A percentile compares a stretch with the other conserved stretches of the same genome.
Conservation (phyloP, 1,139 yeast genomes). For the Saccharomyces hybrid region DNA sequence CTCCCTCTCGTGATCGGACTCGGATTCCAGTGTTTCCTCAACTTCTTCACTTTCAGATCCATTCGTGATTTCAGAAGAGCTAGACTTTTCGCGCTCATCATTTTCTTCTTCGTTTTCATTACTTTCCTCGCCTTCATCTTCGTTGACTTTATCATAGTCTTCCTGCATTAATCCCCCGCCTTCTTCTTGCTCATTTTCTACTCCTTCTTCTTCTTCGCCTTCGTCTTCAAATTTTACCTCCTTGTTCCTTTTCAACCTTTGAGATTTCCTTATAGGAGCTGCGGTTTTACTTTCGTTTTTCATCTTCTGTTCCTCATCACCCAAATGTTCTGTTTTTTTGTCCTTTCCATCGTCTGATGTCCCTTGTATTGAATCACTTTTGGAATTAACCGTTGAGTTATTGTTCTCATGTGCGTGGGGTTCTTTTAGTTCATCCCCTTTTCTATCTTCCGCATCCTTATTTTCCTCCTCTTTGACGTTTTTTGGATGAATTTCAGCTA, state of each 20-base stretch:
- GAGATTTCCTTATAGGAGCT: neutral
- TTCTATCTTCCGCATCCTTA: too few relatives aligned
- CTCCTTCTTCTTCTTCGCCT: conserved; percentile 9
- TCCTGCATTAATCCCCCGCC: neutral
- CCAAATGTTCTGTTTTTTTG: neutral
- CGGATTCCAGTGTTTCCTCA: neutral
- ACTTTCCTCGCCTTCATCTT: conserved; percentile 8
- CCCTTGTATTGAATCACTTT: neutral
- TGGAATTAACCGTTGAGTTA: neutral
- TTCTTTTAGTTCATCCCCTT: neutral
- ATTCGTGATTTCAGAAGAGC: conserved; percentile 1
- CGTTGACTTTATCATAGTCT: conserved; percentile 3
- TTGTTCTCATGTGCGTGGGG: conserved; percentile 1
- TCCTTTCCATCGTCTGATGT: conserved; percentile 3
- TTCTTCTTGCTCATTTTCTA: conserved; percentile 6
- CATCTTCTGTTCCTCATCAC: neutral
- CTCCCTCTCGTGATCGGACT: conserved; percentile 5
- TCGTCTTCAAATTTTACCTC: neutral
- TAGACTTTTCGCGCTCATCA: conserved; percentile 2
- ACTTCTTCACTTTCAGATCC: conserved; percentile 6
- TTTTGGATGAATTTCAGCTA: too few relatives aligned
- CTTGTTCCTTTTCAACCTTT: neutral
- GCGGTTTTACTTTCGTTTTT: neutral
- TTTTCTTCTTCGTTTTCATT: conserved; percentile 9
- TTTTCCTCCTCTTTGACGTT: too few relatives aligned